These are phyloP conservation scores for Cutaneotrichosporon curvatum DNA, from an alignment of 1,284 basidiomycete genomes.

Conservation along the genomic window DNA sequence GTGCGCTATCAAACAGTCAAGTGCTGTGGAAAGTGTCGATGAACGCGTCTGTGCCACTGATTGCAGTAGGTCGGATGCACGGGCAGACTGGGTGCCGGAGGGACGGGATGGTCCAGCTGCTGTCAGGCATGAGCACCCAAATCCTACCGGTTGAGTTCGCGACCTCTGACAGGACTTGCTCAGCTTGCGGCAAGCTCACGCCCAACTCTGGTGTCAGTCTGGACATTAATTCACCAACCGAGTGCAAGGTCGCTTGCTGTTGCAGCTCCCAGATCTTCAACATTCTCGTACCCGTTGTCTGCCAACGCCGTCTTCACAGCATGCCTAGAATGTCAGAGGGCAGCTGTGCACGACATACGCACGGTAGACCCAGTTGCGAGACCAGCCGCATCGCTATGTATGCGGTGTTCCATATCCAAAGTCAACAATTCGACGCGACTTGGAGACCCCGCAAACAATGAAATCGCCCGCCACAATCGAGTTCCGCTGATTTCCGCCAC, in stretches of 20 bases:
- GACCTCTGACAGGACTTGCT: slow-evolving; percentile 28
- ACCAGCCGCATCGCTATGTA: slow-evolving; percentile 1
- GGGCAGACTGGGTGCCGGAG: slow-evolving; percentile 12
- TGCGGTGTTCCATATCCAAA: background rate
- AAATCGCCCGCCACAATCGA: background rate
- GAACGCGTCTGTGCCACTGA: slow-evolving; percentile 16
- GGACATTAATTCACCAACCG: slow-evolving; percentile 20
- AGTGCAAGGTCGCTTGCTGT: slow-evolving; percentile 24
- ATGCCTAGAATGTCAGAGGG: slow-evolving; percentile 15
- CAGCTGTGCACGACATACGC: background rate
- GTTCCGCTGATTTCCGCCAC: background rate
- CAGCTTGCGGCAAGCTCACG: slow-evolving; percentile 24
- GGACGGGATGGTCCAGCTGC: slow-evolving; percentile 7
- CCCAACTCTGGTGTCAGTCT: slow-evolving; percentile 26
- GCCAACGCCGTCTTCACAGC: slow-evolving; percentile 29
- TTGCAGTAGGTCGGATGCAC: slow-evolving; percentile 27
- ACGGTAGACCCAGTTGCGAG: slow-evolving; percentile 14
- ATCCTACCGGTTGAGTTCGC: background rate
- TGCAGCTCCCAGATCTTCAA: slow-evolving; percentile 23
- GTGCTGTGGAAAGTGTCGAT: slow-evolving; percentile 28
- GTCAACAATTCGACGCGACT: background rate
- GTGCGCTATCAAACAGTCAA: slow-evolving; percentile 33
- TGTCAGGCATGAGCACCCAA: background rate
- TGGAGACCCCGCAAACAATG: background rate
- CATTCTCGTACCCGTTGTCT: slow-evolving; percentile 32